Conservation (phyloP, 1,284 basidiomycete genomes). For the Thelephora terrestris region DNA sequence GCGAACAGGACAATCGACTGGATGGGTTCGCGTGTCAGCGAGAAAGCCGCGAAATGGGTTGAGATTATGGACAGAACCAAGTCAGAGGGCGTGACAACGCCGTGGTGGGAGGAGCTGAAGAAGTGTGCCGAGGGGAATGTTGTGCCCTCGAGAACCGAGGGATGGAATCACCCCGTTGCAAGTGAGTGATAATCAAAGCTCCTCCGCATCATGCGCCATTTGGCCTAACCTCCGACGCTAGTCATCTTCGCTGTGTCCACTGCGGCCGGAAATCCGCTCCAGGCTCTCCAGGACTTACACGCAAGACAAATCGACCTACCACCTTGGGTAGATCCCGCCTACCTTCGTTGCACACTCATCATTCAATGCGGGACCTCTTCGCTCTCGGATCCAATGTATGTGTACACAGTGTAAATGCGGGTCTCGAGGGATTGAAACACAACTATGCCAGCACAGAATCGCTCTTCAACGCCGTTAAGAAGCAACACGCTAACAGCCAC, state of each 20-base stretch:
- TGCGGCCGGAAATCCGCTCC: conserved; percentile 62
- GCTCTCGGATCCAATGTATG: conserved; percentile 70
- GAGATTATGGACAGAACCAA: conserved; percentile 27
- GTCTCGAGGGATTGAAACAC: background rate
- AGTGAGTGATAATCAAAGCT: conserved; percentile 33
- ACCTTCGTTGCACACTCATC: conserved; percentile 63
- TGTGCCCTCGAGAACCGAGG: conserved; percentile 56
- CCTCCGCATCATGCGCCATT: background rate
- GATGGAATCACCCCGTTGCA: conserved; percentile 76
- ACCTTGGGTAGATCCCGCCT: conserved; percentile 63
- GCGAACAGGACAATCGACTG: conserved; percentile 70
- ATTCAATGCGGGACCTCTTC: conserved; percentile 61
- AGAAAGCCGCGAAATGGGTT: conserved; percentile 56
- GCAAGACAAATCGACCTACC: conserved; percentile 56
- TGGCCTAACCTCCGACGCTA: conserved; percentile 18
- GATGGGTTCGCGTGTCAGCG: conserved; percentile 60
- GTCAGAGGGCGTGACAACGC: conserved; percentile 31
- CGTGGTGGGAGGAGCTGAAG: conserved; percentile 78
- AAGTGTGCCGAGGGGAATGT: conserved; percentile 67
- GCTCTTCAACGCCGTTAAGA: conserved; percentile 73
- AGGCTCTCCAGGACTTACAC: conserved; percentile 62
- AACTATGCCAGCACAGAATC: conserved; percentile 46
- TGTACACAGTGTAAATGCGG: conserved; percentile 11
- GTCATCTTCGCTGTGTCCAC: conserved; percentile 75
- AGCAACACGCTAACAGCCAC: conserved; percentile 70